phyloP scores from a whole-genome alignment of 495 filamentous ascomycete species.

The Penicillium crystallinum region DNA sequence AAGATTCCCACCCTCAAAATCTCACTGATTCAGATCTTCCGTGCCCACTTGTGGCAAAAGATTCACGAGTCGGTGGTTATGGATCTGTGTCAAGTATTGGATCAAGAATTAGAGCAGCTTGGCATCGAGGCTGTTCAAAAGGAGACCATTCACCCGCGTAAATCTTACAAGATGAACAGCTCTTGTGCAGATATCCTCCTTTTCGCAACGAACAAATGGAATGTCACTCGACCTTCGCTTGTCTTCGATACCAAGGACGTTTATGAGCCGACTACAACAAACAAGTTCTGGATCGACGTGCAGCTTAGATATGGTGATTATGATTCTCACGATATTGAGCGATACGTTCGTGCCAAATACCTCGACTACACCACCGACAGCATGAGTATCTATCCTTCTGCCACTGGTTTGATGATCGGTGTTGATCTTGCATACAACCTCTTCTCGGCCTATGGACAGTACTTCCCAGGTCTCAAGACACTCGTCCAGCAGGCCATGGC shows the following conservation, averaged over 20 bases:
- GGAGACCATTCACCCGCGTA: slow-evolving; percentile 98
- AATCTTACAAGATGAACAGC: slow-evolving; percentile 99
- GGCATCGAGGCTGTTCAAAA: slow-evolving; percentile 99
- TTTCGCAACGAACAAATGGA: slow-evolving; percentile 99
- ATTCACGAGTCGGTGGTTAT: slow-evolving; percentile 99
- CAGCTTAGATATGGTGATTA: slow-evolving; percentile 98
- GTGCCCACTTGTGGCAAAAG: slow-evolving; percentile 99
- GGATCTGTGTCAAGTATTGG: slow-evolving; percentile 99
- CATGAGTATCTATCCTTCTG: slow-evolving; percentile 98
- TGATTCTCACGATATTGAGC: slow-evolving; percentile 97
- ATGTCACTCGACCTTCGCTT: slow-evolving; percentile 86
- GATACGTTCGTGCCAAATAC: slow-evolving; percentile 97
- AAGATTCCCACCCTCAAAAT: slow-evolving; percentile 99
- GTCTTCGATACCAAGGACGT: slow-evolving; percentile 95
- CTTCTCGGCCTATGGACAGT: slow-evolving; percentile 96
- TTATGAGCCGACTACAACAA: slow-evolving; percentile 91
- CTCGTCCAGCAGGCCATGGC: slow-evolving; percentile 97
- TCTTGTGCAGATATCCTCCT: slow-evolving; percentile 97
- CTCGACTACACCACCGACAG: slow-evolving; percentile 98
- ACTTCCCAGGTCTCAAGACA: slow-evolving; percentile 97
- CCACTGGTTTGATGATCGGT: slow-evolving; percentile 96
- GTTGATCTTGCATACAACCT: slow-evolving; percentile 98
- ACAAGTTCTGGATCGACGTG: slow-evolving; percentile 99
- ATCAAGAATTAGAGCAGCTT: slow-evolving; percentile 92
- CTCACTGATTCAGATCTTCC: slow-evolving; percentile 98